These are phyloP conservation scores for Nicotiana obtusifolia DNA, from an alignment of 257 asterid genomes.

Conservation along the genomic window DNA sequence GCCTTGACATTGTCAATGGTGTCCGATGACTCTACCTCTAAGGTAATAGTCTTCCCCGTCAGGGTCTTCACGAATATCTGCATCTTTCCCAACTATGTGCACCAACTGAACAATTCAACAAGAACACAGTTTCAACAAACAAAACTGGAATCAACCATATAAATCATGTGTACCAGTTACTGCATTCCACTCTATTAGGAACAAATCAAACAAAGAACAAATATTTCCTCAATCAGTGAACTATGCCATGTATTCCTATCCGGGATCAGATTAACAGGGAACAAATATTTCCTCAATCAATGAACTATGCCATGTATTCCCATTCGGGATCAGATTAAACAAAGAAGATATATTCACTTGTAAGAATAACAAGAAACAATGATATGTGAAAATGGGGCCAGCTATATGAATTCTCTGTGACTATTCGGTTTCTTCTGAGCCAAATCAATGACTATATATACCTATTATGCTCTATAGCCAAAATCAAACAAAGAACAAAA, in stretches of 20 bases:
- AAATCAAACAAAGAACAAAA: not conserved
- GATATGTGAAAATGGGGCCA: not conserved
- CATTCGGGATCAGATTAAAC: not conserved
- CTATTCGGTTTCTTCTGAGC: not conserved
- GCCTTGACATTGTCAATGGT: conserved; percentile 36
- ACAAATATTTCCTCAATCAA: not conserved
- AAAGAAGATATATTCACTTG: too few species aligned
- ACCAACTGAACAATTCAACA: not conserved
- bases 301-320: not conserved
- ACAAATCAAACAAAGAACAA: not conserved
- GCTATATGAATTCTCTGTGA: not conserved
- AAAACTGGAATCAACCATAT: not conserved
- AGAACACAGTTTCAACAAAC: not conserved
- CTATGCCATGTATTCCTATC: not conserved
- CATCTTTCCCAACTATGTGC: conserved; percentile 17
- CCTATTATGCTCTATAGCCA: too few species aligned
- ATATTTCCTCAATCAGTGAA: not conserved
- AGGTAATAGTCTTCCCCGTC: conserved; percentile 38
- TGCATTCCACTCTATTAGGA: not conserved
- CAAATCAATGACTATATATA: too few species aligned
- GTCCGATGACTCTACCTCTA: conserved; percentile 37
- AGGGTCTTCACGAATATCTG: conserved; percentile 42
- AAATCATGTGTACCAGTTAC: not conserved
- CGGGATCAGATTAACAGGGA: not conserved
- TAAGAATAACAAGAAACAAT: not conserved